Conservation (phyloP, 2,329 filamentous ascomycete species). For the Sordariomycetes sp. region DNA sequence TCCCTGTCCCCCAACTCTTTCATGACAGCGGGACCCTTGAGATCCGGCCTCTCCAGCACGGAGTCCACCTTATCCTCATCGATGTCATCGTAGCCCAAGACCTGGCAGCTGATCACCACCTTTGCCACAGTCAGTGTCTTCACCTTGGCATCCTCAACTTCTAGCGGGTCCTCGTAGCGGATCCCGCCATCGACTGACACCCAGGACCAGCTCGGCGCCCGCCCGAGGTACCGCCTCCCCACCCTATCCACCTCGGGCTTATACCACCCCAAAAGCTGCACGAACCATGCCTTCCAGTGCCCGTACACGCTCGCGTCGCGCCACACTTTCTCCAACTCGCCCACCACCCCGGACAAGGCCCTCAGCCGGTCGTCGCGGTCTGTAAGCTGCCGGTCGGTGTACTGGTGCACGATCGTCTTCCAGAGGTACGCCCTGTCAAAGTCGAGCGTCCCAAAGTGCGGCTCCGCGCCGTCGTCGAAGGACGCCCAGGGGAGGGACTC, state of each 20-base stretch:
- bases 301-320: background rate
- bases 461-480: background rate
- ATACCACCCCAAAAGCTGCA: background rate
- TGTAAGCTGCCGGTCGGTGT: background rate
- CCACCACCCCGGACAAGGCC: background rate
- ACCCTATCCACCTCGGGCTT: background rate
- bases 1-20: background rate
- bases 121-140: background rate
- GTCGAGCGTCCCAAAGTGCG: background rate
- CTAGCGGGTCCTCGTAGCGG: background rate
- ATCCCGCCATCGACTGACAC: background rate
- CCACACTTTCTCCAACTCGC: background rate
- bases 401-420: background rate
- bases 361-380: background rate
- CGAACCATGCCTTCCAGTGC: background rate
- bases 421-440: background rate
- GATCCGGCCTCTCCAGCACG: background rate
- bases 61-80: background rate
- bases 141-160: background rate
- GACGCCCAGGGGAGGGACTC: background rate
- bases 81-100: background rate
- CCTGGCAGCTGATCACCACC: background rate
- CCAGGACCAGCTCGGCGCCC: background rate
- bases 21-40: background rate
- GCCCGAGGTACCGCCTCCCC: background rate